Evolutionary conservation across 2,329 filamentous ascomycete species (phyloP).

Genomic region (Gyromitra esculenta): DNA sequence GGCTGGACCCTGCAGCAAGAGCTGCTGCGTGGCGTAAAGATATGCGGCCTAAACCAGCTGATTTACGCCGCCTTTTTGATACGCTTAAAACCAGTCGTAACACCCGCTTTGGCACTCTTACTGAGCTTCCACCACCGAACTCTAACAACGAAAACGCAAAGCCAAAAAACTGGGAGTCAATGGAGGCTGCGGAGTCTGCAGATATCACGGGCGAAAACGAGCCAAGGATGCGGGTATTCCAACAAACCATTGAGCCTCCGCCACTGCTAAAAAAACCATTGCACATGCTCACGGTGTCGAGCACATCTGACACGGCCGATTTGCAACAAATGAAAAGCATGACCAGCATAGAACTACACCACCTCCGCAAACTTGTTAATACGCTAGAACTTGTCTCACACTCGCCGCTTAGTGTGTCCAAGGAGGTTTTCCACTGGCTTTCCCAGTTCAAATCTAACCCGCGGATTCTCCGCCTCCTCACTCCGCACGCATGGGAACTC

Average conservation of each 20-base stretch:
- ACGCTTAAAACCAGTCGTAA: conserved; percentile 41
- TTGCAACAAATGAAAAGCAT: background rate
- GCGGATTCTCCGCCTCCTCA: conserved; percentile 42
- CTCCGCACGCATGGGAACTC: conserved; percentile 53
- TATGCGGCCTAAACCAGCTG: conserved; percentile 25
- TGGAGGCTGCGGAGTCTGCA: conserved; percentile 24
- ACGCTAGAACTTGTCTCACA: conserved; percentile 30
- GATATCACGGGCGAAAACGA: conserved; percentile 30
- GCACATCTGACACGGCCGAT: conserved; percentile 8
- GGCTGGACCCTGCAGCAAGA: background rate
- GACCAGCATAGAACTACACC: conserved; percentile 43
- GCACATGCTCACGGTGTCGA: conserved; percentile 10
- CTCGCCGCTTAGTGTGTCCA: conserved; percentile 35
- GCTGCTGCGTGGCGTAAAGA: conserved; percentile 43
- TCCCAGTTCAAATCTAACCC: conserved; percentile 36
- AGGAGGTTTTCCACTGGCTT: conserved; percentile 51
- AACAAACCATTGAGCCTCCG: conserved; percentile 27
- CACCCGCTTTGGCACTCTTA: conserved; percentile 31
- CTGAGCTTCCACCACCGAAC: conserved; percentile 30
- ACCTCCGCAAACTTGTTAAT: conserved; percentile 40
- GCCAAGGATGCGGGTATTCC: conserved; percentile 31
- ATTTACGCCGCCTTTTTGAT: conserved; percentile 50
- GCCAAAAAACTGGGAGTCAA: conserved; percentile 24
- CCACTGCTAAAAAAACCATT: conserved; percentile 30
- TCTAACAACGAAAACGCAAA: background rate